Conservation (phyloP, 768 basidiomycete genomes). For the Paxillus involutus region DNA sequence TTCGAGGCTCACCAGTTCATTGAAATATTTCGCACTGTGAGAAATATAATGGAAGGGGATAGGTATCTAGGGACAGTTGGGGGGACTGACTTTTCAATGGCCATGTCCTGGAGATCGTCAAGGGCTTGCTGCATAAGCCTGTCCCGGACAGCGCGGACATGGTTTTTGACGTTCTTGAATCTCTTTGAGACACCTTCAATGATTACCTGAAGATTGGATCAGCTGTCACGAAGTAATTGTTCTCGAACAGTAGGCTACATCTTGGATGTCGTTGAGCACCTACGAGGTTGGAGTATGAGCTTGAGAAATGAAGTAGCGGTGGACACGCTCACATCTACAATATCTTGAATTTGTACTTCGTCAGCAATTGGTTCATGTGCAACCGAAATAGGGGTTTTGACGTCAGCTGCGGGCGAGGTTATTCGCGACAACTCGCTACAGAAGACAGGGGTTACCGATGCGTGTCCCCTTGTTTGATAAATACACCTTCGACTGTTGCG, state of each 20-base stretch:
- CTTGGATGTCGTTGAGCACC: conserved; percentile 52
- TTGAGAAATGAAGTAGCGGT: neutral
- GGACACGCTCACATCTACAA: conserved; percentile 40
- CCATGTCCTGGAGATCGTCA: conserved; percentile 45
- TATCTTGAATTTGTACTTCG: conserved; percentile 29
- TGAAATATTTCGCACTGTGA: conserved; percentile 49
- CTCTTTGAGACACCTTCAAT: conserved; percentile 44
- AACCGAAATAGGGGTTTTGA: neutral
- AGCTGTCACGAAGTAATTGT: conserved; percentile 8
- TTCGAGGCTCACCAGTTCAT: conserved; percentile 54
- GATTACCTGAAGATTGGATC: conserved; percentile 41
- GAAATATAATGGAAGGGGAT: conserved; percentile 1
- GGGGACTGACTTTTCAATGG: conserved; percentile 22
- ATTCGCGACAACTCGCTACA: neutral
- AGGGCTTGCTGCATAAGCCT: conserved; percentile 47
- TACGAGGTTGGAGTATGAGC: conserved; percentile 17
- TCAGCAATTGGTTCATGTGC: neutral
- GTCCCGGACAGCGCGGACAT: conserved; percentile 44
- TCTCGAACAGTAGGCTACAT: conserved; percentile 28
- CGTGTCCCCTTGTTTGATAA: conserved; percentile 1
- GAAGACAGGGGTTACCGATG: neutral
- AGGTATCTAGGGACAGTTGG: neutral
- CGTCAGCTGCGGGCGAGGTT: neutral
- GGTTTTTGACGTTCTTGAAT: conserved; percentile 47
- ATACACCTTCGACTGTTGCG: conserved; percentile 3